Evolutionary conservation across 306 rosid species (phyloP).

Genomic region (Quercus parvula): DNA sequence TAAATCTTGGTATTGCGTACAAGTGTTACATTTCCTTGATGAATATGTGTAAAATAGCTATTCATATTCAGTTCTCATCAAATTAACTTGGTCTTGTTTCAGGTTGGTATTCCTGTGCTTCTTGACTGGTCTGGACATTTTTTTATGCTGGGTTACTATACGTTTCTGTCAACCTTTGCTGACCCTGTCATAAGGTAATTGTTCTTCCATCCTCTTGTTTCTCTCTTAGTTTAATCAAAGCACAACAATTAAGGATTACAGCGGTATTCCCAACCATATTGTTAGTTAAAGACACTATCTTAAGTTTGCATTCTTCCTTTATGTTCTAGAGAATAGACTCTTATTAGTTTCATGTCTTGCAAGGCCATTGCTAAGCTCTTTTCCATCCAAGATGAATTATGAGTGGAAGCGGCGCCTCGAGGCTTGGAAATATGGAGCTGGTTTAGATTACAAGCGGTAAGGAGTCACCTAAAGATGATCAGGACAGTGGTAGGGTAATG

Average conservation of each 20-base stretch:
- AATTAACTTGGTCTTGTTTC: constrained; percentile 17
- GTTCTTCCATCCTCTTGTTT: neutral
- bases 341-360: constrained; percentile 20
- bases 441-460: constrained; percentile 81
- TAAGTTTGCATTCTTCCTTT: neutral
- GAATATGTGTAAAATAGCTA: neutral
- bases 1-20: neutral
- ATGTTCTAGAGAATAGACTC: neutral
- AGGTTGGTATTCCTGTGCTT: constrained; percentile 88
- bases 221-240: neutral
- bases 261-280: neutral
- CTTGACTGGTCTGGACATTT: constrained; percentile 85
- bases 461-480: neutral
- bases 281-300: neutral
- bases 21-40: neutral
- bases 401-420: constrained; percentile 76
- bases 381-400: constrained; percentile 60
- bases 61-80: neutral
- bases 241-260: neutral
- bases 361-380: constrained; percentile 53
- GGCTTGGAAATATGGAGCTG: constrained; percentile 97
- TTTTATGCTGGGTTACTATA: constrained; percentile 74
- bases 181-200: constrained; percentile 77
- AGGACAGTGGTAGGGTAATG: neutral
- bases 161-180: constrained; percentile 63